Conservation (phyloP, 2,329 filamentous ascomycete species). For the Dissoconium aciculare region DNA sequence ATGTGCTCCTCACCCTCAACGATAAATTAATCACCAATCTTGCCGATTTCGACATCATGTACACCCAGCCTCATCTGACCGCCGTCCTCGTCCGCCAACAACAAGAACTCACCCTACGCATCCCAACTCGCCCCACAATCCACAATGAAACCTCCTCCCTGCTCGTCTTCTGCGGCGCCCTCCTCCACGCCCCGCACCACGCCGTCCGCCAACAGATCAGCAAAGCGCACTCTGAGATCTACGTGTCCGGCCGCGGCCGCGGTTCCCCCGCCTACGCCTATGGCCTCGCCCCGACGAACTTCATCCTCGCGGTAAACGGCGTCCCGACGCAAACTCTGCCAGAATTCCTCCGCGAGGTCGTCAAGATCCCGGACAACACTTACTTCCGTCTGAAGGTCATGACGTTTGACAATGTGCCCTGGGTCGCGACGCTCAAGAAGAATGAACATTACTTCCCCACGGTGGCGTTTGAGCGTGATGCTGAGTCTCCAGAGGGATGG, state of each 20-base stretch:
- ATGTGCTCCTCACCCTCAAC: constrained; percentile 83
- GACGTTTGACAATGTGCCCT: constrained; percentile 95
- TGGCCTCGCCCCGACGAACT: constrained; percentile 87
- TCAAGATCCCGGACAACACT: constrained; percentile 85
- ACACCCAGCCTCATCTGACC: constrained; percentile 67
- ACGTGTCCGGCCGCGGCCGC: constrained; percentile 73
- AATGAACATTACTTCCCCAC: constrained; percentile 87
- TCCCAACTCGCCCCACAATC: constrained; percentile 75
- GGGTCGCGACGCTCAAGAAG: constrained; percentile 99
- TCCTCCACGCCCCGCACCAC: constrained; percentile 85
- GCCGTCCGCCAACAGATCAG: constrained; percentile 95
- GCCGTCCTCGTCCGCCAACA: constrained; percentile 78
- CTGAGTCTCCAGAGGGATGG: constrained; percentile 39
- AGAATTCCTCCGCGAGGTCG: constrained; percentile 64
- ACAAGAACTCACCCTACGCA: constrained; percentile 57
- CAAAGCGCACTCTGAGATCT: constrained; percentile 90
- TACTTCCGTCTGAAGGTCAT: constrained; percentile 97
- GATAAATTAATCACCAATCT: constrained; percentile 85
- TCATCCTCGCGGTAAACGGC: constrained; percentile 91
- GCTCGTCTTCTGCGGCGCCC: constrained; percentile 86
- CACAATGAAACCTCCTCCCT: constrained; percentile 87
- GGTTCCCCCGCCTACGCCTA: constrained; percentile 81
- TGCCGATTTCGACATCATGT: constrained; percentile 91
- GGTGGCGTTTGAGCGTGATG: constrained; percentile 48
- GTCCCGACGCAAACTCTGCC: constrained; percentile 69